Base-by-base conservation (phyloP, 2,329 filamentous ascomycete genomes). In the Coniella lustricola region DNA sequence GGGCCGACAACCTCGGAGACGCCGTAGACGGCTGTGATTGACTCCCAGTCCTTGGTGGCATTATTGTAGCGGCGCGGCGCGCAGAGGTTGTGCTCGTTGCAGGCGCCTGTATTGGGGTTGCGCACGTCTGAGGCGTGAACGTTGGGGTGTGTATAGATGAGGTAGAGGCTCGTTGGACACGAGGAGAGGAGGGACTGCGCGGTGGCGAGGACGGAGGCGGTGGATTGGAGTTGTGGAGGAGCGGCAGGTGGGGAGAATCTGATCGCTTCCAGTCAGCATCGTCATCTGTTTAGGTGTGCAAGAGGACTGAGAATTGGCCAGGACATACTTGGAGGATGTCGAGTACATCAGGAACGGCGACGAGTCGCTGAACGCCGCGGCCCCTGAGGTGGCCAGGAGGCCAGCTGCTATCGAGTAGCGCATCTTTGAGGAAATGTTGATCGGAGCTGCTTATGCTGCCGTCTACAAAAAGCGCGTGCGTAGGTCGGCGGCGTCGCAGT, bases 301-400 rank as follows among this genome's bases (percentile, higher is more conserved):
- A n/a, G n/a, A 7, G 46, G 20, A 44, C 36, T 14, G 34, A 35
- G 44, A 38, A 20, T 21, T 1, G 21, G 21, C 10, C 25, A 41
- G 53, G 46, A 62, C 84, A 60, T 83, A 95, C 90, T 83, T 73
- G 54, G 25, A 29, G 5, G 85, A 78, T 39, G 85, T 91, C 29
- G 91, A 96, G 65, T 94, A 84, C 56, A 96, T 71, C 63, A 95
- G 78, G 67, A 95, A 93, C 16, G 93, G 91, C 47, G 88, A 90
- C 2, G 90, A 89, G 67, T 95, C 85, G 54, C 80, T 82, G 65
- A 95, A 93, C 21, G 88, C 90, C 53, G 81, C 71, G 38, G 76
- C 81, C 20, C 75, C 73, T 52, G 77, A 74, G 56, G 77, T 74
- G 56, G 78, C 73, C 59, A 75, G 75, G 61, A 79, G 67, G 44